Base-by-base conservation (phyloP, 2,329 filamentous ascomycete species). In the Lachnellula hyalina region DNA sequence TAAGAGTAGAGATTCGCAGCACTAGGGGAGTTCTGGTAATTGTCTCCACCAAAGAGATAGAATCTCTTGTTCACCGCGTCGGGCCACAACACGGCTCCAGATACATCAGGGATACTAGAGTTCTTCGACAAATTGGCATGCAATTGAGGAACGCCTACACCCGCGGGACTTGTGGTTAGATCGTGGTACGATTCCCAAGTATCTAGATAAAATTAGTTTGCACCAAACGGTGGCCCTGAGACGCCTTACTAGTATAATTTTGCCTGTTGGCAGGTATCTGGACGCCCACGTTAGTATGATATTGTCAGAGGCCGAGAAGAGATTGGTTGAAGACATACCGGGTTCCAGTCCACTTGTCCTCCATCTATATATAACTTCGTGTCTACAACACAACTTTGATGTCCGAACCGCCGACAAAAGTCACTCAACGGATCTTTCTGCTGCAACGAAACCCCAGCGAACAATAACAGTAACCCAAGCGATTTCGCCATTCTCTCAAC, bases 61-160 rank as follows among this genome's bases (percentile, higher is more conserved):
- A 87, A 76, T 45, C 77, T 74, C 65, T 85, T 84, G 69, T 87
- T 86, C 44, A 82, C 73, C 25, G 77, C 72, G 65, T 86, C 84
- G 6, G 76, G 72, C 83, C 83, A 86, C 11, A 86, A 69, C 3
- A 77, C 66, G 8, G 75, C 76, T 21, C 76, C 73, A 44, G 70
- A 69, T 5, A 78, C 70, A 56, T 72, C 70, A 0, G 83, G 83
- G 15, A 85, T 73, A 2, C 76, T 75, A 15, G 70, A 70, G 56
- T 83, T 82, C 65, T 86, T 86, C 38, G 77, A 78, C 7, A 85
- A 72, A 53, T 84, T 82, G 36, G 77, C 75, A 54, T 81, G 74
- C 32, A 83, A 73, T 41, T 74, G 72, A 3, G 83, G 83, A 73
- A 63, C 52, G 25, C 58, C 59, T 7, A 77, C 74, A 3, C 66